Percentiles rank a stretch among this genome's conserved stretches.
Evolutionary conservation across 2,329 filamentous ascomycete genomes (phyloP).

Genomic region (Epichloe coenophiala): DNA sequence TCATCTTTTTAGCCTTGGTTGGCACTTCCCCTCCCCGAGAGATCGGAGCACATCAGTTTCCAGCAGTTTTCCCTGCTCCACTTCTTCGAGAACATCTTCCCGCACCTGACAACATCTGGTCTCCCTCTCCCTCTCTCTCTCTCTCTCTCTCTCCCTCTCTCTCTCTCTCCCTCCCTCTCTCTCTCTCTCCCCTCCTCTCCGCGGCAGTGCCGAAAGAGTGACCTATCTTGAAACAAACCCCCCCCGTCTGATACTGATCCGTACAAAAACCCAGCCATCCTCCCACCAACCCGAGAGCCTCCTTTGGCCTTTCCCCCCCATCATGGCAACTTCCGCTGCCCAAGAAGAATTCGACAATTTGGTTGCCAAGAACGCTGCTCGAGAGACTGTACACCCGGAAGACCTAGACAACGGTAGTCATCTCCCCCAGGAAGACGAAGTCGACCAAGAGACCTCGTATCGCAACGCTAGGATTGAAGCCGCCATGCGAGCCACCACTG

Average conservation of each 20-base stretch:
- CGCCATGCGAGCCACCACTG: slow-evolving; percentile 50
- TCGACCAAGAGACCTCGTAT: slow-evolving; percentile 42
- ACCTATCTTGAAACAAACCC: not conserved
- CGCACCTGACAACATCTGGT: slow-evolving; percentile 11
- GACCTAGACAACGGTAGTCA: slow-evolving; percentile 35
- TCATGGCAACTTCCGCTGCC: slow-evolving; percentile 46
- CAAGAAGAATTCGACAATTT: slow-evolving; percentile 55
- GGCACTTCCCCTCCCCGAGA: no score
- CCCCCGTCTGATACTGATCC: not conserved
- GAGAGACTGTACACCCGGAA: slow-evolving; percentile 40
- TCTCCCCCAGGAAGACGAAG: slow-evolving; percentile 37
- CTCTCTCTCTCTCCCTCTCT: no score
- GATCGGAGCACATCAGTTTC: not conserved
- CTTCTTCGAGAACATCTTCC: slow-evolving; percentile 19
- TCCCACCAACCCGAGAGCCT: not conserved
- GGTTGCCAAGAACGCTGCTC: slow-evolving; percentile 39
- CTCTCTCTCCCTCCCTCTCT: no score
- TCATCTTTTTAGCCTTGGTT: no score
- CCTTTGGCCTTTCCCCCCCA: slow-evolving; percentile 13
- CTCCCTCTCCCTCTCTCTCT: no score
- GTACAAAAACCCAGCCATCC: slow-evolving; percentile 1
- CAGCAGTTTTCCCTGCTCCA: slow-evolving; percentile 9
- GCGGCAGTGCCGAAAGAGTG: not conserved
- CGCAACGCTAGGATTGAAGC: slow-evolving; percentile 44
- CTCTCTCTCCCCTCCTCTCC: no score